Evolutionary conservation across 2,329 filamentous ascomycete species (phyloP), one percentile per base, ranked within the genome.

Genomic region (Fusarium falciforme): DNA sequence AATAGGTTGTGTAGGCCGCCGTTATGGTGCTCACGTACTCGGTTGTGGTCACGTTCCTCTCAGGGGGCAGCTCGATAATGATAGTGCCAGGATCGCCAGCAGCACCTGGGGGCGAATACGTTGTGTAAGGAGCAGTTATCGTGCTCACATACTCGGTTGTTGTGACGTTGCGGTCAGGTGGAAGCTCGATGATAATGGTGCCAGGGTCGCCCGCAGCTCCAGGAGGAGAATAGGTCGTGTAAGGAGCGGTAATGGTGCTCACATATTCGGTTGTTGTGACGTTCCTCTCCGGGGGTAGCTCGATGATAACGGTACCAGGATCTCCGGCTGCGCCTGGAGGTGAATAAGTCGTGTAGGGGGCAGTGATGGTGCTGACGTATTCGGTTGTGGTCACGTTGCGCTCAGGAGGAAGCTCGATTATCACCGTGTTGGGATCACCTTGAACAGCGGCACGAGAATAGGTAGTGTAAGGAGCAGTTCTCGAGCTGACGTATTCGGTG

Each of bases 351-450:
- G 68, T 72, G 11, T 27, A 25, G 2, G 59, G 27, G 1, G 49
- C 47, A n/a, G 25, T 67, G 59, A 69, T 67, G 1, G 67, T 52
- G 36, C 33, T 52, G 38, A 58, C 38, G 8, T 64, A 55, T 36
- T 62, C 38, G 0, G 66, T 68, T 9, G 52, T 63, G 3, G 67
- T 69, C 12, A 68, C 49, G 16, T 59, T 68, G 7, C 54, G 66
- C 11, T 67, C 63, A 8, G 61, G 22, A 14, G 71, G 71, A 3
- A 73, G 44, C 25, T 73, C 60, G 5, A 73, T 40, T 4, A 64
- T 22, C 4, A 73, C 22, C 1, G 71, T 73, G 17, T 59, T 63
- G 3, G 71, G 70, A 2, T 73, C 71, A 2, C 70, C 71, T 31
- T 52, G 66, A 1, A 49, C 47, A 2, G 22, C 66, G 6, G 70